Evolutionary conservation across 2,329 filamentous ascomycete genomes (phyloP), one percentile per base, ranked within the genome.

Genomic region (Beauveria pseudobassiana): DNA sequence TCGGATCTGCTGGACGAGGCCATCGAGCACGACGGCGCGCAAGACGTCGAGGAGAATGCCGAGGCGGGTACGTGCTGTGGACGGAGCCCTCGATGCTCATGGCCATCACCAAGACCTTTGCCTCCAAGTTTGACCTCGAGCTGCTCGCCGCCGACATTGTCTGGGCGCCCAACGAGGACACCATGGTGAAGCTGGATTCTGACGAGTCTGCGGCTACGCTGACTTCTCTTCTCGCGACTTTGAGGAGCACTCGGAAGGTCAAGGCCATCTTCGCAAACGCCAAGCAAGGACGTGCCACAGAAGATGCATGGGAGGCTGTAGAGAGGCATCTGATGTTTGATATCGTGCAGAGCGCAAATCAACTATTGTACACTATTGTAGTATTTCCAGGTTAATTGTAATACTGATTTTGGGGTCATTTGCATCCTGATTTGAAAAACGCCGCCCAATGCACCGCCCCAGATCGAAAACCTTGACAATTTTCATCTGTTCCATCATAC

Each of bases 131-230:
- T 22, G 83, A 80, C 1, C 74, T 96, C 64, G 83, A 88, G 63
- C 83, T 96, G 51, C 77, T 88, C 61, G 87, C 85, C 66, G 86
- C 86, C 20, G 90, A 96, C 61, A 93, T 97, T 58, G 82, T 96
- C 49, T 97, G 91, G 87, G 84, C 88, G 63, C 84, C 91, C 0
- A 95, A 93, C 63, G 85, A 88, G 68, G 92, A 96, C 64, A 93
- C 89, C 0, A 84, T 84, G 71, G 84, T 90, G 20, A 77, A 78
- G 8, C 68, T 93, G 45, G 82, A 87, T 62, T 80, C 82, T 18
- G 76, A 81, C 16, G 78, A 82, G 14, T 79, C 82, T 1, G 80
- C 81, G 0, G 76, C 81, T 55, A 76, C 78, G 20, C 77, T 97
- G 30, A 78, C 79, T 49, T 77, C 81, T 4, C 82, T 96, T 30